Conservation (phyloP, 2,329 filamentous ascomycete genomes). For the Phialophora tarda region DNA sequence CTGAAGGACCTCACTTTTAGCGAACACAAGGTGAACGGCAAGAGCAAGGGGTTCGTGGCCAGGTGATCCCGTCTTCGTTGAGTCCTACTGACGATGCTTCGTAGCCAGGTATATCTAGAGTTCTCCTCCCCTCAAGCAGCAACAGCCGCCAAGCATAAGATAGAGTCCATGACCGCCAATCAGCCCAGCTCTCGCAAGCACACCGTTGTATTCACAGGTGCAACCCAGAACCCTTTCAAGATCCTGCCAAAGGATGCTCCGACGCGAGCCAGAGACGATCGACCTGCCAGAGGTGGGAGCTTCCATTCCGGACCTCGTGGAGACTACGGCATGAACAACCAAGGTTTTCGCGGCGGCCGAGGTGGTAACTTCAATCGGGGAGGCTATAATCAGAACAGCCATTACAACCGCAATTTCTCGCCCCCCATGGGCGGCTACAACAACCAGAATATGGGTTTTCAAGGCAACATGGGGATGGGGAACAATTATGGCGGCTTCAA, state of each 20-base stretch:
- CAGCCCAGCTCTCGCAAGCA: constrained; percentile 68
- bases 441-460: constrained; percentile 58
- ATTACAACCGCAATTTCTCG: constrained; percentile 58
- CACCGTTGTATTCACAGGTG: constrained; percentile 74
- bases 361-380: constrained; percentile 56
- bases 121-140: constrained; percentile 83
- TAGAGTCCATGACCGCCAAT: constrained; percentile 68
- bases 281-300: constrained; percentile 52
- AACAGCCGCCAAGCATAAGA: constrained; percentile 79
- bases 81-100: constrained; percentile 12
- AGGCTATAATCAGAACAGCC: constrained; percentile 45
- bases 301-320: constrained; percentile 50
- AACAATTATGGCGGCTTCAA: constrained; percentile 56
- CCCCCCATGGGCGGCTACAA: constrained; percentile 48
- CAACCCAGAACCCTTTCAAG: constrained; percentile 83
- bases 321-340: constrained; percentile 54
- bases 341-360: constrained; percentile 60
- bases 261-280: constrained; percentile 68
- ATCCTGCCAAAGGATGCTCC: constrained; percentile 89
- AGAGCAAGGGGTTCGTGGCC: constrained; percentile 85
- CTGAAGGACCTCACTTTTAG: constrained; percentile 94
- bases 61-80: neutral
- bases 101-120: constrained; percentile 78
- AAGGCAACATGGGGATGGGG: constrained; percentile 59
- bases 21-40: constrained; percentile 98